Percentiles rank a stretch among this genome's conserved stretches.
phyloP scores from a whole-genome alignment of 2,329 filamentous ascomycete genomes.

The Thielaviopsis cerberus region DNA sequence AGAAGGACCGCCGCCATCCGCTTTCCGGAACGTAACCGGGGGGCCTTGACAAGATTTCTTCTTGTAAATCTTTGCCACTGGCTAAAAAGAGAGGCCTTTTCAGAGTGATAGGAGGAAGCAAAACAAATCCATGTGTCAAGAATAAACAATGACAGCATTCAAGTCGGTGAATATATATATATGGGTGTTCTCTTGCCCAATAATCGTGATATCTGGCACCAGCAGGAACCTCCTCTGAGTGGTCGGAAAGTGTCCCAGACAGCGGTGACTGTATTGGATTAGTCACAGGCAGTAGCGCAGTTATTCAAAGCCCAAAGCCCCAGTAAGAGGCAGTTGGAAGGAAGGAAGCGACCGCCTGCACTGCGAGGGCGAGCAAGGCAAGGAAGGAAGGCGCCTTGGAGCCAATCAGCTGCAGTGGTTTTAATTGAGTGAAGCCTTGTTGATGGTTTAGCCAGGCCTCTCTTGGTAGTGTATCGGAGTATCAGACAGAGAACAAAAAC shows the following conservation, averaged over 20 bases:
- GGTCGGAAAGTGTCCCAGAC: too few relatives aligned
- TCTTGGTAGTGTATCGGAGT: not conserved
- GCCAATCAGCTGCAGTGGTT: constrained; percentile 3
- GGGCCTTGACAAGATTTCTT: not conserved
- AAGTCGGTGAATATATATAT: too few relatives aligned
- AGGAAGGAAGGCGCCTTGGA: not conserved
- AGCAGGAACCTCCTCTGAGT: too few relatives aligned
- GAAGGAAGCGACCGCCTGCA: not conserved
- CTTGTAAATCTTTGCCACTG: too few relatives aligned
- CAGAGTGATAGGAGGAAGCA: not conserved
- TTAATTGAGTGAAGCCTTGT: not conserved
- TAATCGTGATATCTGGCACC: too few relatives aligned
- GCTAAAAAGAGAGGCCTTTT: not conserved
- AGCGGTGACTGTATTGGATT: constrained; percentile 5
- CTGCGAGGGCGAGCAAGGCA: not conserved
- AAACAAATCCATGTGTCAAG: not conserved
- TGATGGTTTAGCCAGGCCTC: not conserved
- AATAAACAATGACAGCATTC: not conserved
- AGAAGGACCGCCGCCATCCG: constrained; percentile 7
- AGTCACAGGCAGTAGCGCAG: not conserved
- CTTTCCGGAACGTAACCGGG: not conserved
- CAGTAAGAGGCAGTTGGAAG: not conserved
- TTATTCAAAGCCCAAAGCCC: not conserved
- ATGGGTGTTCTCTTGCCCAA: too few relatives aligned
- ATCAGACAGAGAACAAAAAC: not conserved